Evolutionary conservation across 2,329 filamentous ascomycete species (phyloP), one percentile per base, ranked within the genome.

Genomic region (Colletotrichum tropicale): DNA sequence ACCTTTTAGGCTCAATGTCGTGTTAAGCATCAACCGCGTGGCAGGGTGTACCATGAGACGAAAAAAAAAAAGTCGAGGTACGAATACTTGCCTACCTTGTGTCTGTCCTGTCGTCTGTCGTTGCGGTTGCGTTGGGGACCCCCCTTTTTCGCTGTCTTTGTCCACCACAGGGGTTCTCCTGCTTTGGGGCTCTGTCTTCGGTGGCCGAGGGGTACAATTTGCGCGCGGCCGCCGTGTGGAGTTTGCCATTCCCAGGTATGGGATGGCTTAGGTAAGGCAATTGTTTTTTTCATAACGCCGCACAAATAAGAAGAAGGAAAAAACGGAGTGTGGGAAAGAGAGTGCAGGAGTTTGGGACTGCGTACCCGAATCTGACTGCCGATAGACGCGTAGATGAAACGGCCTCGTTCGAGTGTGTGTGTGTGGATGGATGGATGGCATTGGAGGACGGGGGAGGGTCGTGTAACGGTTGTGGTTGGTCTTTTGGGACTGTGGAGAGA

Each of bases 321-420:
- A 43, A 43, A 43, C 38, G 38, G 38, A 43, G 38, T n/a, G 38
- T 43, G 38, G 38, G 38, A 43, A 43, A 43, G 38, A 43, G 18
- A 43, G 38, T 8, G 36, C 16, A 18, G 26, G 43, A 58, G 55
- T 58, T 58, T 28, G 68, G 43, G 26, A 30, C 21, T 24, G 58
- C 36, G 38, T 73, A 34, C 38, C 71, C 71, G 71, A 74, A 9
- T 12, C 21, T 28, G 48, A 74, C 26, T 74, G 71, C 71, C 71
- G 67, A 60, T 74, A 66, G 43, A 74, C 67, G 71, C 71, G 71
- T 52, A 21, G 66, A 60, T 74, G 71, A 74, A 74, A 74, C 71
- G 71, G 67, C 32, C 30, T 73, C 58, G 66, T 62, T 69, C 56
- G 55, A 65, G 71, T 67, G 66, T 58, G 52, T 68, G 48, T n/a